Conservation (phyloP, 352 stramenopile species). For the Vaucheria bursata region DNA sequence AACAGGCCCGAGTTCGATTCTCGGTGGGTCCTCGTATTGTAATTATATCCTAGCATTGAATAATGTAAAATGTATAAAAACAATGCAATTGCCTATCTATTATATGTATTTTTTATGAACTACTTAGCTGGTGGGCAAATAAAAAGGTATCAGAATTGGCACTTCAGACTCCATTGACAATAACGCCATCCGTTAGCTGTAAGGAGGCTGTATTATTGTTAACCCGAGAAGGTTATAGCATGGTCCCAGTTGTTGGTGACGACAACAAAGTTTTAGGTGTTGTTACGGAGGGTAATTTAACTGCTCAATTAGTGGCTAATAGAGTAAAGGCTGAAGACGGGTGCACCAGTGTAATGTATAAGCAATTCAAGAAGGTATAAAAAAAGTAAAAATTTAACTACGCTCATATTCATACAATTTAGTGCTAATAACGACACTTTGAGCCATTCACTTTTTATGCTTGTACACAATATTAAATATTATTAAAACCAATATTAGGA, state of each 20-base stretch:
- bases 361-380: constrained; percentile 86
- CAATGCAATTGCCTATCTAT: too few species aligned
- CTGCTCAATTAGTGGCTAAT: constrained; percentile 73
- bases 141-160: constrained; percentile 78
- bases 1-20: constrained; percentile 4
- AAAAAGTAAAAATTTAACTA: too few species aligned
- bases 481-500: too few species aligned
- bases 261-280: constrained; percentile 64
- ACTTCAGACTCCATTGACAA: constrained; percentile 71
- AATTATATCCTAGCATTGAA: too few species aligned
- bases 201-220: constrained; percentile 86
- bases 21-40: constrained; percentile 1
- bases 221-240: constrained; percentile 79
- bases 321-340: constrained; percentile 69
- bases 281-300: constrained; percentile 90
- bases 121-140: constrained; percentile 78
- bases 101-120: too few species aligned
- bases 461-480: too few species aligned
- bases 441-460: neutral
- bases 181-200: constrained; percentile 58
- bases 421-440: neutral
- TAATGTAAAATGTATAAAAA: too few species aligned
- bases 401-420: too few species aligned
- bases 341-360: constrained; percentile 85
- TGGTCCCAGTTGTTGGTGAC: constrained; percentile 63